Conservation (phyloP, 768 basidiomycete species). For the Pleurotus platypus region DNA sequence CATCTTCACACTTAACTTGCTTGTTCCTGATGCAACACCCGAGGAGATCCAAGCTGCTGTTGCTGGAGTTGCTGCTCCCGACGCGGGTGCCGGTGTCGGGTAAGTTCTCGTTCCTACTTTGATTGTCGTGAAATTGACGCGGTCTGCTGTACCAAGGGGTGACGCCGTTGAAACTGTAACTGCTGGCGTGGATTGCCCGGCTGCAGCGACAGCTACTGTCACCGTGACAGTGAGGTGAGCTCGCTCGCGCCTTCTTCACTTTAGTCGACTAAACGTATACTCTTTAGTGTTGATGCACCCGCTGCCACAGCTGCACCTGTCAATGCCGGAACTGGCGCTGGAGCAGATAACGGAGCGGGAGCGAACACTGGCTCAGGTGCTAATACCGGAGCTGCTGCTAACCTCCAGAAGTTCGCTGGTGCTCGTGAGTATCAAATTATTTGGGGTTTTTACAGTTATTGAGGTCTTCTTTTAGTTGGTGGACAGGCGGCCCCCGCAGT, state of each 20-base stretch:
- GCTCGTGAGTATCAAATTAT: conserved; percentile 26
- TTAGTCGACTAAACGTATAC: no score
- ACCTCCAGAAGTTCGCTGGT: conserved; percentile 52
- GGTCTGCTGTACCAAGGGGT: no score
- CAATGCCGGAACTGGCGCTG: neutral
- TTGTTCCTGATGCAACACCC: conserved; percentile 51
- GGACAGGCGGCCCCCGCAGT: conserved; percentile 42
- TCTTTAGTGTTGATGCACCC: neutral
- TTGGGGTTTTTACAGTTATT: neutral
- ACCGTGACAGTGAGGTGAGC: conserved; percentile 3
- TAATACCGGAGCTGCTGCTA: conserved; percentile 21
- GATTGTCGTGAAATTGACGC: neutral
- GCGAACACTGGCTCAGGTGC: conserved; percentile 15
- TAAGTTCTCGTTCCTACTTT: neutral
- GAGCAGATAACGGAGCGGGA: neutral
- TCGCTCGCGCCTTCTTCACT: neutral
- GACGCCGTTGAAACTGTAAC: conserved; percentile 5
- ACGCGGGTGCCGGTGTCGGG: neutral
- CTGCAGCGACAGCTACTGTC: neutral
- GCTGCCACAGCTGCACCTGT: conserved; percentile 1
- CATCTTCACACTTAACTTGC: conserved; percentile 59
- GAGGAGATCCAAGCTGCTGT: conserved; percentile 57
- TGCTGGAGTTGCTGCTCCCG: conserved; percentile 20
- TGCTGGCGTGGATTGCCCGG: neutral
- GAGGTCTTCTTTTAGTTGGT: conserved; percentile 29